Conservation (phyloP, 2,329 filamentous ascomycete genomes). For the Thielaviopsis punctulata region DNA sequence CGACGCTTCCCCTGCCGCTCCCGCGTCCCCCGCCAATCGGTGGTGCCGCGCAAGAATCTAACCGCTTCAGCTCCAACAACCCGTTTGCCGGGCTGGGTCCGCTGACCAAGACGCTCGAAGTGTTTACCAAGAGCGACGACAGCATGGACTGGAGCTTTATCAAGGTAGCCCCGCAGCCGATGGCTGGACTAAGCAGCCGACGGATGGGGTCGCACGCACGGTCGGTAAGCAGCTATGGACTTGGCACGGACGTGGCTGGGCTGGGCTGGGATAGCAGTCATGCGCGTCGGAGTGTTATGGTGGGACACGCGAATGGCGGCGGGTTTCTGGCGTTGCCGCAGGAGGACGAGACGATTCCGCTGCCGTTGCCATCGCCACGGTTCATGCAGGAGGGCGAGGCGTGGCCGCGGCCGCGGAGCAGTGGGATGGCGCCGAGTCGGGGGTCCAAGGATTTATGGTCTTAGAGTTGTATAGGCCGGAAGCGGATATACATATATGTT, state of each 20-base stretch:
- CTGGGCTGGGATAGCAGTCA: conserved; percentile 34
- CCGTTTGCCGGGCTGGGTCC: conserved; percentile 29
- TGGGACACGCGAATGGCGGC: conserved; percentile 30
- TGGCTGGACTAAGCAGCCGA: conserved; percentile 14
- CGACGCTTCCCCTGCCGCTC: conserved; percentile 11
- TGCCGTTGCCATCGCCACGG: conserved; percentile 12
- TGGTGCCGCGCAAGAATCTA: conserved; percentile 14
- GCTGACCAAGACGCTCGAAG: conserved; percentile 37
- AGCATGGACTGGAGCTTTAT: conserved; percentile 42
- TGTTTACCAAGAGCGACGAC: conserved; percentile 43
- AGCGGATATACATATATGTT: too few relatives aligned
- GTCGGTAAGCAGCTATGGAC: conserved; percentile 39
- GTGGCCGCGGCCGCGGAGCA: conserved; percentile 28
- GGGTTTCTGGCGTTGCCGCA: conserved; percentile 36
- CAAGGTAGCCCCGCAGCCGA: conserved; percentile 24
- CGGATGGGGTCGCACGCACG: conserved; percentile 17
- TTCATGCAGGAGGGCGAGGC: conserved; percentile 18
- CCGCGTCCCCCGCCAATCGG: conserved; percentile 14
- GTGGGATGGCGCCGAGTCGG: conserved; percentile 22
- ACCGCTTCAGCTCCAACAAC: conserved; percentile 43
- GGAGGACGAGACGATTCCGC: conserved; percentile 8
- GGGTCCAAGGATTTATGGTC: conserved; percentile 28
- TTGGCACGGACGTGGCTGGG: conserved; percentile 33
- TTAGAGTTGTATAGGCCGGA: too few relatives aligned
- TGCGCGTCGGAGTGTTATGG: conserved; percentile 35